These are phyloP conservation scores for Russula virescens DNA, from an alignment of 768 basidiomycete genomes.

Conservation along the genomic window DNA sequence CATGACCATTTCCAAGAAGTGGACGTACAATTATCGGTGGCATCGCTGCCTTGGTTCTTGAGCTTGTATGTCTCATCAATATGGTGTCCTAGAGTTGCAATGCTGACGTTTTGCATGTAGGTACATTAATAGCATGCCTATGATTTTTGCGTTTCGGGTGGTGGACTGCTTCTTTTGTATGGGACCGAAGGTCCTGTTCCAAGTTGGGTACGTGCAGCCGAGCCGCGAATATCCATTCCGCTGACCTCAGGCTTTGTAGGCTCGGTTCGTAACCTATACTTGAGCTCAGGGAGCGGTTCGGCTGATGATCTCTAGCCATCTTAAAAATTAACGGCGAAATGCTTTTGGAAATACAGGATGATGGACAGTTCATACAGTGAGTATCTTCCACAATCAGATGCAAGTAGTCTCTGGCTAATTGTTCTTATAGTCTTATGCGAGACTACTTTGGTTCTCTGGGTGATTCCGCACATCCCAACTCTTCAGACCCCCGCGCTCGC, in stretches of 20 bases:
- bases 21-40: slow-evolving; percentile 95
- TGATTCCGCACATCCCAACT: slow-evolving; percentile 88
- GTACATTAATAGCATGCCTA: slow-evolving; percentile 91
- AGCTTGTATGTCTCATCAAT: slow-evolving; percentile 64
- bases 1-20: slow-evolving; percentile 87
- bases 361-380: slow-evolving; percentile 93
- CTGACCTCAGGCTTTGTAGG: slow-evolving; percentile 31
- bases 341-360: slow-evolving; percentile 89
- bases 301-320: slow-evolving; percentile 52
- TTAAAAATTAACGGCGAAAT: slow-evolving; percentile 96
- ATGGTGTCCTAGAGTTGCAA: slow-evolving; percentile 19
- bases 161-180: slow-evolving; percentile 98
- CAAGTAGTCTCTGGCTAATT: neutral
- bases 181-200: slow-evolving; percentile 98
- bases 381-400: neutral
- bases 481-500: slow-evolving; percentile 79
- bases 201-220: slow-evolving; percentile 73
- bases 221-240: neutral
- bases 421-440: slow-evolving; percentile 69
- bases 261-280: slow-evolving; percentile 43
- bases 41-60: slow-evolving; percentile 96
- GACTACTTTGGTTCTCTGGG: slow-evolving; percentile 92
- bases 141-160: slow-evolving; percentile 96
- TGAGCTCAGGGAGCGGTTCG: neutral
- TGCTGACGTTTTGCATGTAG: slow-evolving; percentile 33